These are phyloP conservation scores for Bremia lactucae DNA, from an alignment of 352 stramenopile species.

Conservation along the genomic window DNA sequence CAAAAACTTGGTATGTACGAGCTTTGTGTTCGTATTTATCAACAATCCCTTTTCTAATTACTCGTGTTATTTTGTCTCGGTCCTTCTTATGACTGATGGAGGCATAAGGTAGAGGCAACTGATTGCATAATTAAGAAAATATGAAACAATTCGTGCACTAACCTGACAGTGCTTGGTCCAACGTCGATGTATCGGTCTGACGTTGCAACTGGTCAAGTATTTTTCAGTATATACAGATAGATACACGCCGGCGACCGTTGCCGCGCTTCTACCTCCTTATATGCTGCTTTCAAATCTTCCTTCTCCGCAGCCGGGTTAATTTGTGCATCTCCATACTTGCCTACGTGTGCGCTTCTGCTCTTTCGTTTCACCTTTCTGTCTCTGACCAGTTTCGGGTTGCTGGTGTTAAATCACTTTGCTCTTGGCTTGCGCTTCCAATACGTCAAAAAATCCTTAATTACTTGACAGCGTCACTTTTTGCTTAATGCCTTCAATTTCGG, in stretches of 20 bases:
- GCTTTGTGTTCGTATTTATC: too few species aligned
- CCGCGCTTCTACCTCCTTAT: slow-evolving; percentile 87
- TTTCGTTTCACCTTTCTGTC: slow-evolving; percentile 77
- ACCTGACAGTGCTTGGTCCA: too few species aligned
- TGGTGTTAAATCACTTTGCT: slow-evolving; percentile 18
- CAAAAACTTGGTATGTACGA: too few species aligned
- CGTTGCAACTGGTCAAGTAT: too few species aligned
- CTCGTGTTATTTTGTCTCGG: too few species aligned
- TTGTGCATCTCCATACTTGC: slow-evolving; percentile 86
- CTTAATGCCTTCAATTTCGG: slow-evolving; percentile 23
- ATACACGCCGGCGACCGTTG: slow-evolving; percentile 56
- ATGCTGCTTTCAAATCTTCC: slow-evolving; percentile 90
- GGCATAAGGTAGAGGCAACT: too few species aligned
- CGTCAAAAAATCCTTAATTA: slow-evolving; percentile 93
- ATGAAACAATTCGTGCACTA: too few species aligned
- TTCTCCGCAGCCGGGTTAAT: slow-evolving; percentile 86
- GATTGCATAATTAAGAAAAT: too few species aligned
- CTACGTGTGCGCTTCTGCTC: slow-evolving; percentile 89
- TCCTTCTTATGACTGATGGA: too few species aligned
- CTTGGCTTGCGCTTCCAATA: slow-evolving; percentile 46
- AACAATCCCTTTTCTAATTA: too few species aligned
- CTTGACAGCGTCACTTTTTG: slow-evolving; percentile 84
- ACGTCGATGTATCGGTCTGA: too few species aligned
- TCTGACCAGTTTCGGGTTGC: slow-evolving; percentile 15
- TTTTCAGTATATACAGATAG: slow-evolving; percentile 67